These are phyloP conservation scores for Arachis hypogaea DNA, from an alignment of 306 rosid genomes.

Conservation along the genomic window DNA sequence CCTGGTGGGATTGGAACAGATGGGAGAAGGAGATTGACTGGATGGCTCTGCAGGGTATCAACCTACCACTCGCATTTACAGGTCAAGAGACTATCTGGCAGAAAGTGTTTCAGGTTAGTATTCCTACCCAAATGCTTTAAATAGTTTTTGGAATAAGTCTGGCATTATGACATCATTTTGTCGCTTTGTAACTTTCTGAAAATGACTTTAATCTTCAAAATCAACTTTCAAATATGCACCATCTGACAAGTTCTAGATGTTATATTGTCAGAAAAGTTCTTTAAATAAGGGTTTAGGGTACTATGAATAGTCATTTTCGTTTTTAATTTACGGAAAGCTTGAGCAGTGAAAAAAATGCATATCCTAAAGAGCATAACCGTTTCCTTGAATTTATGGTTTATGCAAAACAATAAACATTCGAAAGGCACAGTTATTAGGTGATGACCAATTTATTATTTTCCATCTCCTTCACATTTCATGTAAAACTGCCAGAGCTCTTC, in stretches of 20 bases:
- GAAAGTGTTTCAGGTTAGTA: conserved; percentile 73
- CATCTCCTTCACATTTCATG: neutral
- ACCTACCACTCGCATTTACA: conserved; percentile 84
- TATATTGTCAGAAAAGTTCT: too few relatives aligned
- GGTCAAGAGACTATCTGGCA: conserved; percentile 97
- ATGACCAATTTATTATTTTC: neutral
- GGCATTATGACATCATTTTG: conserved; percentile 20
- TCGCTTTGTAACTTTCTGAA: neutral
- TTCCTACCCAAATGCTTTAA: conserved; percentile 16
- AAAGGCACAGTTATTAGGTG: too few relatives aligned
- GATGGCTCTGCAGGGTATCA: conserved; percentile 96
- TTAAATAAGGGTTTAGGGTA: too few relatives aligned
- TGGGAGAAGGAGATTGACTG: conserved; percentile 97
- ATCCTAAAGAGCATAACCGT: neutral
- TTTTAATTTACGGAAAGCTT: neutral
- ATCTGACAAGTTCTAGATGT: neutral
- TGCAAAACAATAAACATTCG: too few relatives aligned
- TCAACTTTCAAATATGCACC: conserved; percentile 3
- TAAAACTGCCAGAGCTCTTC: neutral
- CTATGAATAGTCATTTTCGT: neutral
- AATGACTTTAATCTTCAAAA: conserved; percentile 10
- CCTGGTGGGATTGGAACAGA: conserved; percentile 97
- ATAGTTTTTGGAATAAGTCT: neutral
- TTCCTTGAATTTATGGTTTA: neutral
- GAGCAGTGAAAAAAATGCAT: neutral